Percentiles rank a stretch among this genome's conserved stretches.
Evolutionary conservation across 306 rosid genomes (phyloP).

Genomic region (Pueraria montana): DNA sequence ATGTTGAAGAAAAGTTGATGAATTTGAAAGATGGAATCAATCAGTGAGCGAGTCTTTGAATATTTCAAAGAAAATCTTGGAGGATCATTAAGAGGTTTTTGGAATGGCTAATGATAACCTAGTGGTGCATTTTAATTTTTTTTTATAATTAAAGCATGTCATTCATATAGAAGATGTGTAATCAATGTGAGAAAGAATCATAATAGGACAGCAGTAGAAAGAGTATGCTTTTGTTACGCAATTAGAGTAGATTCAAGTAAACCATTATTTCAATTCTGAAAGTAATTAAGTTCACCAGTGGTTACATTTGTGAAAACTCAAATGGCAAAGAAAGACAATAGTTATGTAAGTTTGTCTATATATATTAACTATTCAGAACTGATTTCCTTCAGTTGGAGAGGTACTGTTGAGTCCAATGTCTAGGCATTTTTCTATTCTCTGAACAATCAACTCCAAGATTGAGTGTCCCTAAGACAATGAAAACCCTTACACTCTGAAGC

Average conservation of each 20-base stretch:
- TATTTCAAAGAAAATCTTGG: background rate
- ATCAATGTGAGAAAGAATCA: slow-evolving; percentile 32
- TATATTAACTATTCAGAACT: too few relatives aligned
- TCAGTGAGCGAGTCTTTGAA: slow-evolving; percentile 12
- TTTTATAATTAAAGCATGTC: background rate
- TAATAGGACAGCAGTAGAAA: slow-evolving; percentile 11
- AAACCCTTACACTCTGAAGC: background rate
- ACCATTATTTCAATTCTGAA: background rate
- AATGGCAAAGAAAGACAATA: background rate
- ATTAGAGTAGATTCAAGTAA: background rate
- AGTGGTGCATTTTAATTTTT: too few relatives aligned
- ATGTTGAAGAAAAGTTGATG: slow-evolving; percentile 36
- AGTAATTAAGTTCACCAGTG: background rate
- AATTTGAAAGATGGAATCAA: slow-evolving; percentile 40
- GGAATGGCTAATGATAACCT: slow-evolving; percentile 7
- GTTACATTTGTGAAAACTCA: background rate
- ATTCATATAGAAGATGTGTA: background rate
- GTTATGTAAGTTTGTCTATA: background rate
- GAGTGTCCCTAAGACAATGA: slow-evolving; percentile 1
- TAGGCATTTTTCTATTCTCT: background rate
- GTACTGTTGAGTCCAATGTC: background rate
- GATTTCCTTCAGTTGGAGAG: background rate
- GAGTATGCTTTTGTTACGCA: background rate
- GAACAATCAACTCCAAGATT: background rate
- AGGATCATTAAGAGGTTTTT: slow-evolving; percentile 2